Evolutionary conservation across 1,284 basidiomycete species (phyloP).

Genomic region (Trichosporon sp.): DNA sequence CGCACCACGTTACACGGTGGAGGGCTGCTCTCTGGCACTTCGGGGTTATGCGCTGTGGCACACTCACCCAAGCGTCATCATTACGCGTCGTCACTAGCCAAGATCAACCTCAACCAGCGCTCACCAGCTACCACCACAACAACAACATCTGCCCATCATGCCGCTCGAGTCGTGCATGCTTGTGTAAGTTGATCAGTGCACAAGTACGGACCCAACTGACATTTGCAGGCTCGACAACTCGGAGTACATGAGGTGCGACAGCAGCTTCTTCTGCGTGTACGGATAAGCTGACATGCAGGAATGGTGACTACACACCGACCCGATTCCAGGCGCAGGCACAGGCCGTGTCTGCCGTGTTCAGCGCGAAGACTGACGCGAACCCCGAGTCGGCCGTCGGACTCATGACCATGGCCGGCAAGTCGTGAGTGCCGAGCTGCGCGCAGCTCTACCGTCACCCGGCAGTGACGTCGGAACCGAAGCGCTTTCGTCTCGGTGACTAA

Average conservation of each 20-base stretch:
- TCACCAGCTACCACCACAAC: conserved; percentile 20
- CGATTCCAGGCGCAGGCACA: conserved; percentile 89
- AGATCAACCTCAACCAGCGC: neutral
- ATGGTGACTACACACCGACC: conserved; percentile 89
- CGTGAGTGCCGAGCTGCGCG: conserved; percentile 61
- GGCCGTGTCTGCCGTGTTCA: conserved; percentile 87
- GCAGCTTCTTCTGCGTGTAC: neutral
- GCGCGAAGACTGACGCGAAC: conserved; percentile 91
- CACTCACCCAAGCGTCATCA: conserved; percentile 17
- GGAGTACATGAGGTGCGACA: conserved; percentile 75
- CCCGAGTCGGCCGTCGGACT: conserved; percentile 96
- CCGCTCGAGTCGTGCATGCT: conserved; percentile 92
- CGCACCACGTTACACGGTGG: neutral
- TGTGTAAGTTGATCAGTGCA: conserved; percentile 49
- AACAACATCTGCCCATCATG: conserved; percentile 62
- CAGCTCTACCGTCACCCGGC: neutral
- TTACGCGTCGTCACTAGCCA: conserved; percentile 23
- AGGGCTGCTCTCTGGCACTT: neutral
- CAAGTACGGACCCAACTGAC: conserved; percentile 17
- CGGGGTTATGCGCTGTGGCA: conserved; percentile 23
- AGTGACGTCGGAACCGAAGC: neutral
- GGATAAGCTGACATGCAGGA: conserved; percentile 55
- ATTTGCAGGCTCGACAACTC: conserved; percentile 78
- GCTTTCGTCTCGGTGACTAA: neutral
- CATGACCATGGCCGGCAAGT: conserved; percentile 96